Evolutionary conservation across 2,329 filamentous ascomycete species (phyloP).

Genomic region (Neophaeococcomyces mojaviensis): DNA sequence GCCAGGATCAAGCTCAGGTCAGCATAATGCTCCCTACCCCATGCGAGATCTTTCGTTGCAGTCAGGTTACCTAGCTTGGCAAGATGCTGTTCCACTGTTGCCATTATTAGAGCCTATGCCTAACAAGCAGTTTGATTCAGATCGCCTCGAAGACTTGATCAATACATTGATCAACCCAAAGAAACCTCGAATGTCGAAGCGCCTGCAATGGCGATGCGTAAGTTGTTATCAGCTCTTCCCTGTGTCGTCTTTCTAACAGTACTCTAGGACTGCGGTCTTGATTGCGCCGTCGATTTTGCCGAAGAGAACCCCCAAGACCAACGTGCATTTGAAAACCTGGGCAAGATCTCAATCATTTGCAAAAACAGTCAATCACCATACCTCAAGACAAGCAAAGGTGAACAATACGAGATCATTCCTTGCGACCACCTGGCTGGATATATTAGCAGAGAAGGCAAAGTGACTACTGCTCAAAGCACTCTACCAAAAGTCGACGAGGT

Average conservation of each 20-base stretch:
- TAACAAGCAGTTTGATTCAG: slow-evolving; percentile 12
- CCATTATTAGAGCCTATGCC: slow-evolving; percentile 8
- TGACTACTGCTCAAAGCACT: slow-evolving; percentile 15
- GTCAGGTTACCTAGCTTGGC: slow-evolving; percentile 5
- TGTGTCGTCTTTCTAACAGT: slow-evolving; percentile 2
- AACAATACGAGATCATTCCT: slow-evolving; percentile 21
- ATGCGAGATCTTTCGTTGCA: slow-evolving; percentile 4
- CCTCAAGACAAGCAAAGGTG: slow-evolving; percentile 20
- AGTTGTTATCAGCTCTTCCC: slow-evolving; percentile 8
- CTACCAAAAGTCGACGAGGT: slow-evolving; percentile 5
- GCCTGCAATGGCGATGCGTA: slow-evolving; percentile 23
- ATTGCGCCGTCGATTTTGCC: slow-evolving; percentile 21
- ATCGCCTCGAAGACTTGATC: slow-evolving; percentile 23
- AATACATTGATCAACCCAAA: slow-evolving; percentile 23
- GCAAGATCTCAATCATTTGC: slow-evolving; percentile 23
- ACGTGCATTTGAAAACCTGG: slow-evolving; percentile 19
- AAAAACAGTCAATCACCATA: slow-evolving; percentile 21
- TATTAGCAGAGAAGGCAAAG: slow-evolving; percentile 18
- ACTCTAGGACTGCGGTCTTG: slow-evolving; percentile 21
- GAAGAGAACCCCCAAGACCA: slow-evolving; percentile 18
- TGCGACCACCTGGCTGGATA: slow-evolving; percentile 21
- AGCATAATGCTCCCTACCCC: slow-evolving; percentile 21
- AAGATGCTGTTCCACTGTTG: slow-evolving; percentile 2
- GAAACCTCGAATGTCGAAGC: slow-evolving; percentile 20
- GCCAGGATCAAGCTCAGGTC: slow-evolving; percentile 15